Evolutionary conservation across 2,329 filamentous ascomycete genomes (phyloP), one percentile per base, ranked within the genome.

Genomic region (Colletotrichum trifolii): DNA sequence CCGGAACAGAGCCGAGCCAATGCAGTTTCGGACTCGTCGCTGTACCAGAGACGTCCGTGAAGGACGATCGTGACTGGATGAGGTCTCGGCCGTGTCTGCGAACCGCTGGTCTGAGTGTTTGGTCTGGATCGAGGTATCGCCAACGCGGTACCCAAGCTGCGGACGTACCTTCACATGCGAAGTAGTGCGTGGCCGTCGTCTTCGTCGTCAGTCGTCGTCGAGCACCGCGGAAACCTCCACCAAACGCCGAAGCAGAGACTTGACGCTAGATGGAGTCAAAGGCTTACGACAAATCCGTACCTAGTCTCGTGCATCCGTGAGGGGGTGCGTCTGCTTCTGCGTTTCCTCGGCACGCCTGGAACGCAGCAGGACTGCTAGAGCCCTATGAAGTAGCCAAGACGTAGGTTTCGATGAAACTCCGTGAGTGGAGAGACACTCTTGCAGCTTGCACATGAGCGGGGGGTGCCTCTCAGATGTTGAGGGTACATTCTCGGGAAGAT

Each of bases 361-460:
- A 42, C 17, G 33, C 35, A 63, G 58, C 52, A 48, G 36, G 47
- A 43, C 25, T 46, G 40, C 17, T 46, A 53, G 34, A 40, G 38
- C 36, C 25, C 6, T 52, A 17, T n/a, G n/a, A 15, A 7, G 43
- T 25, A 25, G 25, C 25, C 25, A 25, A 25, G 33, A 46, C 36
- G 52, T 65, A 62, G 40, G 63, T 65, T 65, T 65, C 36, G 46
- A 47, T 57, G 52, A 65, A 65, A 65, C 63, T 45, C 35, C 25
- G 4, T 52, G 58, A 56, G 33, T 43, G 36, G 57, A 36, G 13
- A 56, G 46, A 42, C 15, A 55, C 36, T 55, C 15, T 35, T 39
- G 38, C 46, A 52, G 38, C 33, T 33, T 10, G 13, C 52, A 36
- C 35, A 17, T 60, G 58, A 47, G 13, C 43, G 43, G 43, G 39